Conservation (phyloP, 108 stramenopile species). For the Mayamaea pseudoterrestris region DNA sequence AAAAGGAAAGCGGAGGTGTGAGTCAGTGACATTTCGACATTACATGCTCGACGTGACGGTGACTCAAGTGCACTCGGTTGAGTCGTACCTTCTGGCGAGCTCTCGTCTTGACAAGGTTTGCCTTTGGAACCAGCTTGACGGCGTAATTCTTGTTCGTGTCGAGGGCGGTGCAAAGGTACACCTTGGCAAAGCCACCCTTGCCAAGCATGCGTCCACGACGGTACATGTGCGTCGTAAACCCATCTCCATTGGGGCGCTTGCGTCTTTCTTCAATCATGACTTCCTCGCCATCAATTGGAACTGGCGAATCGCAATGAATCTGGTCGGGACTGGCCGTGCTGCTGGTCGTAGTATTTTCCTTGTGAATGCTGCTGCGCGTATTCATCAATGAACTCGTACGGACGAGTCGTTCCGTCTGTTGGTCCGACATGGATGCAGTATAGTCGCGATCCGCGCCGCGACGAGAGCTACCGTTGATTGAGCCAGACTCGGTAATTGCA, state of each 20-base stretch:
- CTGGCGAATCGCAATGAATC: too few relatives aligned
- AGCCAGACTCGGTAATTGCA: too few relatives aligned
- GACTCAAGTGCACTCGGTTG: not conserved
- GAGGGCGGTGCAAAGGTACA: conserved; percentile 72
- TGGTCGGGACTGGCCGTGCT: not conserved
- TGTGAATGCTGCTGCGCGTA: too few relatives aligned
- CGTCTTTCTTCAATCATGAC: conserved; percentile 67
- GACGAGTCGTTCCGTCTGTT: too few relatives aligned
- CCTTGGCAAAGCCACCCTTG: conserved; percentile 92
- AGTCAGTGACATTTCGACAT: not conserved
- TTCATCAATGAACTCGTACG: too few relatives aligned
- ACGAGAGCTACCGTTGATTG: too few relatives aligned
- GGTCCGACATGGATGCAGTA: too few relatives aligned
- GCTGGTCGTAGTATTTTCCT: not conserved
- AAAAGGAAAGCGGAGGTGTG: not conserved
- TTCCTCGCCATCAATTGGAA: conserved; percentile 22
- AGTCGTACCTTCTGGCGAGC: conserved; percentile 82
- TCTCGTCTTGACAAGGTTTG: conserved; percentile 78
- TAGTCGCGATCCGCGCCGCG: too few relatives aligned
- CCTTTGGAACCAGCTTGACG: conserved; percentile 88
- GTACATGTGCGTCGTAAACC: conserved; percentile 74
- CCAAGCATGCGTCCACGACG: conserved; percentile 71
- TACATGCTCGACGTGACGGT: not conserved
- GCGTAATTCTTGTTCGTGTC: conserved; percentile 80
- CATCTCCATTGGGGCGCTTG: conserved; percentile 59